Evolutionary conservation across 495 filamentous ascomycete genomes (phyloP), one percentile per base, ranked within the genome.

Genomic region (Friedmanniomyces simplex): DNA sequence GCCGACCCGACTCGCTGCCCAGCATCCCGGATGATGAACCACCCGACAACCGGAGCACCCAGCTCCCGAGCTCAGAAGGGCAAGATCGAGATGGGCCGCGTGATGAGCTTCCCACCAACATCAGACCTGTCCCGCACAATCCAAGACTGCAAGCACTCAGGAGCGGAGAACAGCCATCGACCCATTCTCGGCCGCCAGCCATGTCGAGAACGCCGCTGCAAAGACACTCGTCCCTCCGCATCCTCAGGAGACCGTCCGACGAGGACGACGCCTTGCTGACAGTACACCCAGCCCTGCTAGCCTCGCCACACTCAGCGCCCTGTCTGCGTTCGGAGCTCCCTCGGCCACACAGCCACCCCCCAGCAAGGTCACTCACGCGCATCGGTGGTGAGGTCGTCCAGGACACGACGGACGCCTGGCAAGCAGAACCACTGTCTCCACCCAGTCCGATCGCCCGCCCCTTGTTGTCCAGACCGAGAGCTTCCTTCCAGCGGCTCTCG

Each of bases 401-500:
- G 8, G 56, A 47, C 16, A 22, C 1, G 50, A 25, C 20, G 30
- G 56, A 59, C 13, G 10, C 41, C n/a, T 32, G 34, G 30, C 13
- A 45, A 28, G 28, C 48, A 7, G n/a, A 7, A 21, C 14, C 25
- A 46, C 51, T 54, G 34, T 25, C 42, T 5, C 37, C 28, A 16
- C 18, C 26, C 5, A 54, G 51, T 16, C 50, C 25, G 10, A 21
- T 21, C 12, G 41, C 24, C 13, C 41, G 36, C 21, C 34, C 37
- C 18, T 18, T 41, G 16, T 6, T 5, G 16, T 37, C 58, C 4
- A 50, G 39, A 46, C 54, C 59, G 28, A 22, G 59, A 50, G 34
- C 59, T 8, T 56, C 57, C 14, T 54, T 63, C n/a, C 12, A 20
- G 2, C 14, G 52, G 34, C 53, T 55, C 1, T 55, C 57, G 8